phyloP scores from a whole-genome alignment of 768 basidiomycete genomes.

The Amanita polypyramis region DNA sequence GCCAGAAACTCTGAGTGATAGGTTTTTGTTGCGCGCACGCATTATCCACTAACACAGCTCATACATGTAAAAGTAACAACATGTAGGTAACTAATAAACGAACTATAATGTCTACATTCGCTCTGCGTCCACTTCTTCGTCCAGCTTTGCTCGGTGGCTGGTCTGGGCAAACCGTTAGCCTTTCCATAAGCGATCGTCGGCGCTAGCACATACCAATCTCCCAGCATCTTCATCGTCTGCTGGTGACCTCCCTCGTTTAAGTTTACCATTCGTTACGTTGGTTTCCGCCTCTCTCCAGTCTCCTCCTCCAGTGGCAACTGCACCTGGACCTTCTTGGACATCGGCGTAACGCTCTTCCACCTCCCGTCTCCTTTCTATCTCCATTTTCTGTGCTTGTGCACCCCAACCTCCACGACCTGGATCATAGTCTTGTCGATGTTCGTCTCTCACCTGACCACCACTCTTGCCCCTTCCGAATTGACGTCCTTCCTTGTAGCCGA shows the following conservation, averaged over 20 bases:
- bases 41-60: constrained; percentile 33
- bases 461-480: constrained; percentile 98
- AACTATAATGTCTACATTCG: constrained; percentile 42
- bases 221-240: constrained; percentile 60
- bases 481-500: constrained; percentile 92
- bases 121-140: constrained; percentile 57
- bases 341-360: constrained; percentile 85
- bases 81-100: background rate
- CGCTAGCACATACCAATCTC: constrained; percentile 37
- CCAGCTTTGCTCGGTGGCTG: constrained; percentile 52
- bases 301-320: constrained; percentile 74
- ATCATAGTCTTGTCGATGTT: constrained; percentile 95
- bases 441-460: constrained; percentile 94
- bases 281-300: constrained; percentile 72
- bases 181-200: background rate
- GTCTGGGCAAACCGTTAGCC: constrained; percentile 15
- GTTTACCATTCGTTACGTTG: constrained; percentile 24
- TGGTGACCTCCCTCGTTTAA: constrained; percentile 68
- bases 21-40: constrained; percentile 35
- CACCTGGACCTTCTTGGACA: constrained; percentile 67
- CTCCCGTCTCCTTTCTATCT: constrained; percentile 68
- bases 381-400: constrained; percentile 67
- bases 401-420: constrained; percentile 95
- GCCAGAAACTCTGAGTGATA: constrained; percentile 22
- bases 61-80: constrained; percentile 4